phyloP scores from a whole-genome alignment of 2,329 filamentous ascomycete genomes.

The Aspergillus neoniger region DNA sequence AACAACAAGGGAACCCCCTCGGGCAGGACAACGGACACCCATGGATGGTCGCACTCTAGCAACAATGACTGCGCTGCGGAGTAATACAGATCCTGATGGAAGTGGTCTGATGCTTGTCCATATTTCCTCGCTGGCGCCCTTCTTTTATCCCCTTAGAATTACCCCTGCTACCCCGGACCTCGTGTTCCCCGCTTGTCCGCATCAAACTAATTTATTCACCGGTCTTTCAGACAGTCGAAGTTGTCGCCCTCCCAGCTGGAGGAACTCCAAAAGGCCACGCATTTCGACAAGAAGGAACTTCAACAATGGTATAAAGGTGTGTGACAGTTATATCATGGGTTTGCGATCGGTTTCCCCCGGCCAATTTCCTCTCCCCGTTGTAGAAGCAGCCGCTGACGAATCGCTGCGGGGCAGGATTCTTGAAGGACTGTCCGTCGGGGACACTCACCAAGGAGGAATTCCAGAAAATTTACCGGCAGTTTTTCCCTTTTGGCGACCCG shows the following conservation, averaged over 20 bases:
- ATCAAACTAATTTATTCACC: not conserved
- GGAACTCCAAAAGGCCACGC: slow-evolving; percentile 93
- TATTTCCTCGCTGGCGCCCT: no score
- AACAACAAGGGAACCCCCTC: not conserved
- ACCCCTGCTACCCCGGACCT: not conserved
- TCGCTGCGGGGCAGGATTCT: slow-evolving; percentile 66
- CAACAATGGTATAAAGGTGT: slow-evolving; percentile 99
- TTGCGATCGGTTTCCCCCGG: no score
- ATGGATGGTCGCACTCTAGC: not conserved
- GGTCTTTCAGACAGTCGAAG: slow-evolving; percentile 79
- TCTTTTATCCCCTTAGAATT: not conserved
- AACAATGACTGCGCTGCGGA: not conserved
- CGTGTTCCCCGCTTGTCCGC: not conserved
- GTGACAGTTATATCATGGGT: slow-evolving; percentile 26
- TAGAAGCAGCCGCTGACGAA: not conserved
- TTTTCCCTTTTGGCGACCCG: slow-evolving; percentile 98
- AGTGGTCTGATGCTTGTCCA: not conserved
- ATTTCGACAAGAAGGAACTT: slow-evolving; percentile 99
- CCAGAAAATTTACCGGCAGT: slow-evolving; percentile 99
- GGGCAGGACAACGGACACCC: not conserved
- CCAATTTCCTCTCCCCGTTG: not conserved
- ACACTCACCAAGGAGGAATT: slow-evolving; percentile 98
- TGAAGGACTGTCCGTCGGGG: slow-evolving; percentile 96
- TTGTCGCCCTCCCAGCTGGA: slow-evolving; percentile 93
- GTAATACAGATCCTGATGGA: not conserved